phyloP scores from a whole-genome alignment of 1,284 basidiomycete species.

The Gymnopus androsaceus region DNA sequence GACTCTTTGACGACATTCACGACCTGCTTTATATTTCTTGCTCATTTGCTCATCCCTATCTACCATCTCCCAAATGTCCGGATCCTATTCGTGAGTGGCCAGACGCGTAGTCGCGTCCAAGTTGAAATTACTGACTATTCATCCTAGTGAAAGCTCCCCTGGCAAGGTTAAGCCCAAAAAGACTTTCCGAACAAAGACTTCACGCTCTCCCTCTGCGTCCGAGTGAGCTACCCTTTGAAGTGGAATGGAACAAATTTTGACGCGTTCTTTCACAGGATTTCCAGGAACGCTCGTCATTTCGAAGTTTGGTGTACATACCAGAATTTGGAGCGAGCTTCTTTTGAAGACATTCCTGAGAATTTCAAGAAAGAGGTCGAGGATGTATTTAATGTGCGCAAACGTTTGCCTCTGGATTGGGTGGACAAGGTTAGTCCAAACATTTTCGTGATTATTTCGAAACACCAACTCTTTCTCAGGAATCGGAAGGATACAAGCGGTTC shows the following conservation, averaged over 20 bases:
- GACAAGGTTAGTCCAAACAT: slow-evolving; percentile 23
- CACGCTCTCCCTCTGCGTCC: slow-evolving; percentile 28
- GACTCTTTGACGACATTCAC: neutral
- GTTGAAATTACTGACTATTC: neutral
- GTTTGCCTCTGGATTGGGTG: slow-evolving; percentile 35
- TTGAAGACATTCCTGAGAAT: slow-evolving; percentile 37
- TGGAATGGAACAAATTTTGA: neutral
- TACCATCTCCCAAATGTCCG: neutral
- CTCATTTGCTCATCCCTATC: neutral
- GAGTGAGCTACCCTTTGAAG: slow-evolving; percentile 23
- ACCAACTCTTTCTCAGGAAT: slow-evolving; percentile 26
- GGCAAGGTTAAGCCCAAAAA: slow-evolving; percentile 11
- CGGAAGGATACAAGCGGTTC: slow-evolving; percentile 28
- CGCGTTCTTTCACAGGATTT: slow-evolving; percentile 33
- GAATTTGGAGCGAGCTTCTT: slow-evolving; percentile 39
- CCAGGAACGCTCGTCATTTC: slow-evolving; percentile 40
- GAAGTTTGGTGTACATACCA: slow-evolving; percentile 44
- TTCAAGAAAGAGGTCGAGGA: slow-evolving; percentile 31
- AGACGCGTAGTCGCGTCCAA: neutral
- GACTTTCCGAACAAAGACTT: too few species aligned
- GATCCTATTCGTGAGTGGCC: neutral
- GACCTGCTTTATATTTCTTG: neutral
- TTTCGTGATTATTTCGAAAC: neutral
- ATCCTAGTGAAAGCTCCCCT: slow-evolving; percentile 13
- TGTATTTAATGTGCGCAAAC: slow-evolving; percentile 33